Base-by-base conservation (phyloP, 2,329 filamentous ascomycete genomes). In the Cladosporium austrohemisphaericum region DNA sequence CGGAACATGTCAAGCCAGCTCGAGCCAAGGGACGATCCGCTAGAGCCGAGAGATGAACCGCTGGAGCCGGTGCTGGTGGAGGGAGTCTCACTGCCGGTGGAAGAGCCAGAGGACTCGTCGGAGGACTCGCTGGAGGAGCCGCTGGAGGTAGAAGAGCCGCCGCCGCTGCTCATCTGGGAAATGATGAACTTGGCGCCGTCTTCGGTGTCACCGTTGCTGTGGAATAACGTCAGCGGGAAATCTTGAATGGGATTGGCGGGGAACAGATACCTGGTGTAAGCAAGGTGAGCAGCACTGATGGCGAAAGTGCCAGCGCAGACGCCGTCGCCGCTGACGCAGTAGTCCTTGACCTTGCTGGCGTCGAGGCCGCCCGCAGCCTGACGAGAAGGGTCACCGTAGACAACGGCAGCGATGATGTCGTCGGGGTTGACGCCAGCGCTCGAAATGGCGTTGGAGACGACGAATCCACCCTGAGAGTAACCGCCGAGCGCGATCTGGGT, bases 371-470 rank as follows among this genome's bases (percentile, higher is more conserved):
- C 57, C 36, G 63, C 55, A 11, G 57, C 40, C 23, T 48, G 49
- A 20, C 50, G 49, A 16, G 63, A 50, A 18, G 63, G 62, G 44
- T 65, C 61, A 22, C 64, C 63, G 52, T 63, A 67, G 16, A 64
- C 54, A 9, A 64, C 58, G 18, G 59, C 61, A 19, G 55, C 55
- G 10, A 38, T 18, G 32, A 57, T 40, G 9, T 54, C 49, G 20
- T 48, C 50, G 3, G 50, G 49, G 41, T 33, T 50, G 4, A 53
- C 41, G 11, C 55, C 55, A 6, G 31, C 23, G 13, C 28, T 50
- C 11, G 31, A 36, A 16, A 59, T 48, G 28, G 60, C 60, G 35
- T 55, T 52, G 51, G 60, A 57, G 25, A 55, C 51, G 13, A 59
- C 55, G 45, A 51, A 53, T 23, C 53, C 60, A 8, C 61, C 61